Evolutionary conservation across 106 monocot species (phyloP).

Genomic region (Vanilla planifolia): DNA sequence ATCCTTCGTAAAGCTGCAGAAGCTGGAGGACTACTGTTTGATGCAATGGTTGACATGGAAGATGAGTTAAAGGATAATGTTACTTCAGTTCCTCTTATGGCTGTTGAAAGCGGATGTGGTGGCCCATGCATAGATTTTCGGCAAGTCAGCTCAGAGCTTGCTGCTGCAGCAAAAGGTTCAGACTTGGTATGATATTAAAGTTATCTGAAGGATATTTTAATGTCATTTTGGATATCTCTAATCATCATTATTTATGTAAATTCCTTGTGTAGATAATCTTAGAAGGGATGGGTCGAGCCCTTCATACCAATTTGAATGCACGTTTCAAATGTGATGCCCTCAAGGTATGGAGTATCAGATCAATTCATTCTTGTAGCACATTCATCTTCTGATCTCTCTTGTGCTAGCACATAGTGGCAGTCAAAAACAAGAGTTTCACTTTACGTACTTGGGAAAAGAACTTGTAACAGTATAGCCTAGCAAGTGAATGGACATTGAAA

Average conservation of each 20-base stretch:
- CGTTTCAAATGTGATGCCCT: slow-evolving; percentile 83
- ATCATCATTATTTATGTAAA: not conserved
- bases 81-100: slow-evolving; percentile 76
- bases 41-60: slow-evolving; percentile 76
- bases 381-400: no score
- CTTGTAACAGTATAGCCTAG: no score
- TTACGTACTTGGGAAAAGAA: no score
- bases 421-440: no score
- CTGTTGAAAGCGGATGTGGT: slow-evolving; percentile 93
- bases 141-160: slow-evolving; percentile 98
- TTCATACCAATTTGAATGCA: slow-evolving; percentile 95
- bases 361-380: no score
- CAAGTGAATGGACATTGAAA: no score
- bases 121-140: slow-evolving; percentile 90
- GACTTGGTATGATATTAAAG: slow-evolving; percentile 58
- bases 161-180: slow-evolving; percentile 83
- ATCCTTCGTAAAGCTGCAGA: slow-evolving; percentile 89
- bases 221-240: not conserved
- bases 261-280: slow-evolving; percentile 56
- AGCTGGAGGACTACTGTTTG: slow-evolving; percentile 89
- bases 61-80: slow-evolving; percentile 34
- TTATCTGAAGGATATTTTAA: not conserved
- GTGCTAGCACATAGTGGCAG: no score
- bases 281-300: slow-evolving; percentile 96
- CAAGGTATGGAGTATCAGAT: slow-evolving; percentile 41